Evolutionary conservation across 805 yeast genomes (phyloP).

Genomic region (Spathaspora sp.): DNA sequence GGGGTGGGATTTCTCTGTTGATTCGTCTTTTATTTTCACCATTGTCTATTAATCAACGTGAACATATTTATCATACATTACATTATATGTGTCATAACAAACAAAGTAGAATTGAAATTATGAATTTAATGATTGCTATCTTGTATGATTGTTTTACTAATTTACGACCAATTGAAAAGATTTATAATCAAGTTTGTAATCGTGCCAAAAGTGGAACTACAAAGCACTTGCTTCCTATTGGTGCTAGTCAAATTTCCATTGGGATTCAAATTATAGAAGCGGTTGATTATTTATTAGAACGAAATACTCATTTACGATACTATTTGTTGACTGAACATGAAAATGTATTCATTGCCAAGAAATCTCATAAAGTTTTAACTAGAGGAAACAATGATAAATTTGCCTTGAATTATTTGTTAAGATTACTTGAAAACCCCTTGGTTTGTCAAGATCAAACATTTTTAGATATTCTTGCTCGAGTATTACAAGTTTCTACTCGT

Average conservation of each 20-base stretch:
- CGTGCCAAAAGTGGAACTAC: conserved; percentile 32
- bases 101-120: conserved; percentile 72
- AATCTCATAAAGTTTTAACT: conserved; percentile 23
- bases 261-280: conserved; percentile 79
- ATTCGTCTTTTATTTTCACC: conserved; percentile 72
- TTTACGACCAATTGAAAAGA: conserved; percentile 56
- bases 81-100: conserved; percentile 69
- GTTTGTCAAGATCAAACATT: conserved; percentile 69
- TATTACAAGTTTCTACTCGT: conserved; percentile 72
- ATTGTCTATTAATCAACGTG: conserved; percentile 59
- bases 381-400: conserved; percentile 43
- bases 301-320: conserved; percentile 63
- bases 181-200: conserved; percentile 53
- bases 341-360: conserved; percentile 33
- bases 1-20: conserved; percentile 69
- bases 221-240: conserved; percentile 46
- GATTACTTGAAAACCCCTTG: conserved; percentile 57
- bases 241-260: conserved; percentile 64
- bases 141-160: conserved; percentile 72
- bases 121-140: conserved; percentile 63
- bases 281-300: conserved; percentile 64
- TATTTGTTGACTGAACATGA: conserved; percentile 78
- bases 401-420: conserved; percentile 70
- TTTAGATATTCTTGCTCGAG: conserved; percentile 72
- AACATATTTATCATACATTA: conserved; percentile 60